A percentile compares a stretch with the other conserved stretches of the same genome.
Evolutionary conservation across 2,329 filamentous ascomycete genomes (phyloP).

Genomic region (Botrytis elliptica): DNA sequence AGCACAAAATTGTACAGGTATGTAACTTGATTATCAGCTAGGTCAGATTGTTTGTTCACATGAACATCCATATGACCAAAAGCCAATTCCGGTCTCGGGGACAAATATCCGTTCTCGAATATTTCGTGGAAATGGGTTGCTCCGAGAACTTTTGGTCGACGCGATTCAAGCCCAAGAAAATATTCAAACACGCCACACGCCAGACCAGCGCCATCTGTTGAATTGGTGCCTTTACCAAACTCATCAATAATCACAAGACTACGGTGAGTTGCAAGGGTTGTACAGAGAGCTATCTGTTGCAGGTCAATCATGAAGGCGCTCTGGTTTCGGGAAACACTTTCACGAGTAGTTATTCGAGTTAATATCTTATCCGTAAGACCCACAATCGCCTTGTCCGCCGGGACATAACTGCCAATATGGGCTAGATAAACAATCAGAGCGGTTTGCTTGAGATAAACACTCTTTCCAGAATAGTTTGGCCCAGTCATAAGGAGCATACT

Average conservation of each 20-base stretch:
- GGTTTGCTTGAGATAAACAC: constrained; percentile 89
- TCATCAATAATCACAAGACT: constrained; percentile 92
- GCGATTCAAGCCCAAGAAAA: constrained; percentile 48
- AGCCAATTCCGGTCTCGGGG: constrained; percentile 48
- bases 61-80: constrained; percentile 73
- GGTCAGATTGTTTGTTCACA: constrained; percentile 52
- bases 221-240: constrained; percentile 68
- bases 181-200: constrained; percentile 57
- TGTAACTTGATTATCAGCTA: constrained; percentile 61
- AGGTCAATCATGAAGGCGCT: constrained; percentile 75
- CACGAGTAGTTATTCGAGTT: constrained; percentile 76
- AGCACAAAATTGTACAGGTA: constrained; percentile 70
- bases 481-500: constrained; percentile 82
- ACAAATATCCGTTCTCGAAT: constrained; percentile 62
- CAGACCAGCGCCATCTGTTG: constrained; percentile 58
- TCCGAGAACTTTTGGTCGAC: constrained; percentile 56
- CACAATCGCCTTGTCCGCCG: constrained; percentile 71
- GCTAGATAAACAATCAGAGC: constrained; percentile 90
- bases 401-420: constrained; percentile 90
- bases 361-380: constrained; percentile 92
- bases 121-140: constrained; percentile 71
- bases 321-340: constrained; percentile 58
- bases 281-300: constrained; percentile 77
- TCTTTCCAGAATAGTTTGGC: constrained; percentile 96
- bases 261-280: constrained; percentile 69